Percentiles rank a stretch among this genome's conserved stretches.
Evolutionary conservation across 257 asterid genomes (phyloP).

Genomic region (Nicotiana otophora): DNA sequence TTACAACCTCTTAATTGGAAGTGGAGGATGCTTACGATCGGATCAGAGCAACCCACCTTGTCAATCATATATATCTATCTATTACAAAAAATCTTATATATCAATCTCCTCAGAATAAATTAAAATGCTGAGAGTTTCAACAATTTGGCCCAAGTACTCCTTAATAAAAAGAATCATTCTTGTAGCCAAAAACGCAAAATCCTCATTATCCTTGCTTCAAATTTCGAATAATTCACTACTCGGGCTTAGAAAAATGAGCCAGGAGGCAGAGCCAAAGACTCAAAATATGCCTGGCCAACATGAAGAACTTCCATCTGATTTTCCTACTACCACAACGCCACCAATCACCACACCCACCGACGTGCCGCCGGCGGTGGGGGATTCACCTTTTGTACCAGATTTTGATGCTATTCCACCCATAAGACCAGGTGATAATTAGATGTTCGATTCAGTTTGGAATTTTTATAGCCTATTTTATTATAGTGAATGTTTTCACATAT

Average conservation of each 20-base stretch:
- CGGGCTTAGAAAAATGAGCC: neutral
- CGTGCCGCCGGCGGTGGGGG: neutral
- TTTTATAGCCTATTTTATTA: too few relatives aligned
- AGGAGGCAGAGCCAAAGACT: neutral
- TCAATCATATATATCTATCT: too few relatives aligned
- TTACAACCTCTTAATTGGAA: too few relatives aligned
- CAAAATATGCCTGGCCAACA: neutral
- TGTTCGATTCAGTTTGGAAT: neutral
- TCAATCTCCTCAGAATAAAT: neutral
- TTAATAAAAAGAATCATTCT: neutral
- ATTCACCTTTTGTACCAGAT: neutral
- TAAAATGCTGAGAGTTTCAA: neutral
- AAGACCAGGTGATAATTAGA: neutral
- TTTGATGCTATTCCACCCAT: neutral
- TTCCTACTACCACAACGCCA: neutral
- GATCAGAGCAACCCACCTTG: too few relatives aligned
- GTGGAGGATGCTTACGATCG: too few relatives aligned
- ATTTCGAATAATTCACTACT: neutral
- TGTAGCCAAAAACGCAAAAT: neutral
- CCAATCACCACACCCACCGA: neutral
- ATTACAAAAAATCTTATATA: too few relatives aligned
- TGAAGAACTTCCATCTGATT: neutral
- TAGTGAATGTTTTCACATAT: too few relatives aligned
- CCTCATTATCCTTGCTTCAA: neutral
- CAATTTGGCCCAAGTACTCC: neutral